These are phyloP conservation scores for Picochlorum sp. DNA, from an alignment of 139 green algal species.

Conservation along the genomic window DNA sequence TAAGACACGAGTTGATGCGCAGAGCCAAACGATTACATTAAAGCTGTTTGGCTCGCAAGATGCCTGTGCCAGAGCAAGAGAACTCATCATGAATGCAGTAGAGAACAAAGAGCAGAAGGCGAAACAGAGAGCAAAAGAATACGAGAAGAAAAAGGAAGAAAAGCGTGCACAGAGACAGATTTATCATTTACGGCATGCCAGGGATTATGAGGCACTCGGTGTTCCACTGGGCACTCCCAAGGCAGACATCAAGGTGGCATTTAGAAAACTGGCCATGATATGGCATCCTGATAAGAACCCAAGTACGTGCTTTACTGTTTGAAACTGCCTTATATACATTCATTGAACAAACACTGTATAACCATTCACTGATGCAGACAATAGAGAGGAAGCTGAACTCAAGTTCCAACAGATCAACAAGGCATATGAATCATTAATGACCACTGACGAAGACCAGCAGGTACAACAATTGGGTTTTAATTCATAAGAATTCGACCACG, in stretches of 20 bases:
- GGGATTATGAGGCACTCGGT: constrained; percentile 69
- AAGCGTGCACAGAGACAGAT: constrained; percentile 61
- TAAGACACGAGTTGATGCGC: neutral
- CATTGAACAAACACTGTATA: too few relatives aligned
- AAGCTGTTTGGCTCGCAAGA: constrained; percentile 68
- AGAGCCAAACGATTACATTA: constrained; percentile 52
- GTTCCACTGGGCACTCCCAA: constrained; percentile 63
- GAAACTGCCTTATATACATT: constrained; percentile 12
- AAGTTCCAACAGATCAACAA: constrained; percentile 76
- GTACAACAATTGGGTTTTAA: constrained; percentile 52
- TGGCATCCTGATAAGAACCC: constrained; percentile 87
- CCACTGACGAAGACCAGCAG: constrained; percentile 63
- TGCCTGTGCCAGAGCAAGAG: constrained; percentile 48
- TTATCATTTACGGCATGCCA: constrained; percentile 74
- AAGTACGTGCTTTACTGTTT: neutral
- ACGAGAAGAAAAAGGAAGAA: constrained; percentile 54
- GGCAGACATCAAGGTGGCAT: constrained; percentile 71
- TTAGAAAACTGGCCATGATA: constrained; percentile 63
- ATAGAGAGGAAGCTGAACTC: constrained; percentile 58
- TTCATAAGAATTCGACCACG: neutral
- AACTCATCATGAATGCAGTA: constrained; percentile 55
- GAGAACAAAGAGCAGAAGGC: constrained; percentile 73
- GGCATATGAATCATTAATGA: constrained; percentile 77
- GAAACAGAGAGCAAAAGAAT: constrained; percentile 77
- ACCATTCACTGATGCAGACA: constrained; percentile 14